A percentile compares a stretch with the other conserved stretches of the same genome.
These are phyloP conservation scores for Saprolegnia diclina DNA, from an alignment of 352 stramenopile genomes.

Conservation along the genomic window DNA sequence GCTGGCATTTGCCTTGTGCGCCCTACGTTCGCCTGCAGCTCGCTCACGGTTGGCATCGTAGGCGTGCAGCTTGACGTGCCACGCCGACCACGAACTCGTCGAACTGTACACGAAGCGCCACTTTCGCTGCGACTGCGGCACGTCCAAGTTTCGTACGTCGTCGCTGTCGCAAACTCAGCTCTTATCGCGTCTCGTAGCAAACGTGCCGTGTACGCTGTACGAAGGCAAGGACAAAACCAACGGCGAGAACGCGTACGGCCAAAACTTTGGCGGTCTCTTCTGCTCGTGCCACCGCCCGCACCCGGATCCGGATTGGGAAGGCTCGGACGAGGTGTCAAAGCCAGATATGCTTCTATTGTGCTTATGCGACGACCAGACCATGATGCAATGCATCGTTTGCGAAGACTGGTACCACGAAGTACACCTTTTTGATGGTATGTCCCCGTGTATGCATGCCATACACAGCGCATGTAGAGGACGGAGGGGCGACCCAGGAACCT, in stretches of 20 bases:
- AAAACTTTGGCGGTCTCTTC: slow-evolving; percentile 64
- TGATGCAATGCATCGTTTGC: slow-evolving; percentile 73
- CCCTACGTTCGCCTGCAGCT: not conserved
- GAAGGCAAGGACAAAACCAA: slow-evolving; percentile 48
- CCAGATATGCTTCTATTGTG: not conserved
- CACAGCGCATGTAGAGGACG: slow-evolving; percentile 17
- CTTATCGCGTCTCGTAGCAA: slow-evolving; percentile 20
- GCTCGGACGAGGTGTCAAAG: slow-evolving; percentile 34
- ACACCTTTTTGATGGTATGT: slow-evolving; percentile 37
- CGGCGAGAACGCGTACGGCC: slow-evolving; percentile 56
- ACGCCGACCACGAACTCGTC: slow-evolving; percentile 66
- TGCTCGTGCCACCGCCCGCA: slow-evolving; percentile 71
- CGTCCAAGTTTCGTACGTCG: slow-evolving; percentile 43
- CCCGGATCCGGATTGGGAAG: slow-evolving; percentile 63
- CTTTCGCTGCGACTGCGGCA: slow-evolving; percentile 74
- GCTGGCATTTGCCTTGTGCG: slow-evolving; percentile 54
- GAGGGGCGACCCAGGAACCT: slow-evolving; percentile 27
- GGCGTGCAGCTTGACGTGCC: slow-evolving; percentile 69
- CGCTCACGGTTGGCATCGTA: slow-evolving; percentile 11
- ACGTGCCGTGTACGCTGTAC: slow-evolving; percentile 47
- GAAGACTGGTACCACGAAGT: slow-evolving; percentile 77
- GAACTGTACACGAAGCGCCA: slow-evolving; percentile 76
- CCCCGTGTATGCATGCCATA: not conserved
- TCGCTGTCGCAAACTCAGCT: slow-evolving; percentile 7
- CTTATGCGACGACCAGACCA: slow-evolving; percentile 26